Conservation (phyloP, 202 grass and related monocot species). For the Saccharum hybrid region DNA sequence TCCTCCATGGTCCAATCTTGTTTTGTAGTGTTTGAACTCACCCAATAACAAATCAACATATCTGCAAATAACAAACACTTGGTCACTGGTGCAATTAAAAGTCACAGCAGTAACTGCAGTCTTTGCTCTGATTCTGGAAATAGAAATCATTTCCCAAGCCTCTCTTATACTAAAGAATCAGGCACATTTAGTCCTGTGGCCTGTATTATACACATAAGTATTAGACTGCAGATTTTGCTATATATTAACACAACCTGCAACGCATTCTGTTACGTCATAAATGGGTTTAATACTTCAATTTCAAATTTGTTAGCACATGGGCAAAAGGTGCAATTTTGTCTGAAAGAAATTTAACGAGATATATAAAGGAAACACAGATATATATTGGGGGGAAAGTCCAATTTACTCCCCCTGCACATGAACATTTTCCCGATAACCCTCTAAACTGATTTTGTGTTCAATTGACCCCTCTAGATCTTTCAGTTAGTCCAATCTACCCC, state of each 20-base stretch:
- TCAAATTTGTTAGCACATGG: conserved; percentile 22
- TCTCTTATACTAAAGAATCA: conserved; percentile 5
- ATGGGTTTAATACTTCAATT: conserved; percentile 5
- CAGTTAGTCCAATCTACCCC: not conserved
- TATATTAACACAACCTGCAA: conserved; percentile 1
- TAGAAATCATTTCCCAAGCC: conserved; percentile 12
- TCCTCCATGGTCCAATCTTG: conserved; percentile 91
- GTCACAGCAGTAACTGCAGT: not conserved
- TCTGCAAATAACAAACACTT: conserved; percentile 50
- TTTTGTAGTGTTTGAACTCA: conserved; percentile 99
- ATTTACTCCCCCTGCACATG: not conserved
- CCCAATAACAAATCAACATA: conserved; percentile 98
- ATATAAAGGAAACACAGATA: conserved; percentile 29
- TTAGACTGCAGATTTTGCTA: not conserved
- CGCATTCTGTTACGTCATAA: conserved; percentile 9
- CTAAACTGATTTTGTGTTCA: not conserved
- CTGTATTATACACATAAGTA: not conserved
- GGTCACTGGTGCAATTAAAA: conserved; percentile 21
- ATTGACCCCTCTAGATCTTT: not conserved
- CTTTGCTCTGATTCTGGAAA: not conserved
- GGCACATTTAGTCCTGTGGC: not conserved
- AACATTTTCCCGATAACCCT: not conserved
- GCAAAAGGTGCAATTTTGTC: conserved; percentile 19
- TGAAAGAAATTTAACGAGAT: conserved; percentile 19
- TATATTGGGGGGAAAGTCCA: not conserved